Evolutionary conservation across 169 alveolate genomes (phyloP), one percentile per base, ranked within the genome.

Genomic region (Blepharisma undulans): DNA sequence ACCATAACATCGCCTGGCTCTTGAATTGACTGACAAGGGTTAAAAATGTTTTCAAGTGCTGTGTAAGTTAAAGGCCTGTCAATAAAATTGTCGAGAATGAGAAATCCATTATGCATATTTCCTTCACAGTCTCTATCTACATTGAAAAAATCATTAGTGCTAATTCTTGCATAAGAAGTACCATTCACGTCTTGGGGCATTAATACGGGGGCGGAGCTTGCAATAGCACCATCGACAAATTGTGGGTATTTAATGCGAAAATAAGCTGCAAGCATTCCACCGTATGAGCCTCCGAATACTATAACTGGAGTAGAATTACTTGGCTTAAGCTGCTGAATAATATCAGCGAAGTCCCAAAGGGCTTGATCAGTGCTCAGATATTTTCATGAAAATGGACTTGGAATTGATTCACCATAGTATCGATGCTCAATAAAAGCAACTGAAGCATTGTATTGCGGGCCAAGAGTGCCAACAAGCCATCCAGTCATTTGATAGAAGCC

Each of bases 241-340:
- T 93, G 95, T 21, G 96, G 95, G 81, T 94, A 96, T 34, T 88
- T 92, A 32, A 92, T 77, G 87, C 96, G 94, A 81, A 96, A 92
- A 96, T 96, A 96, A 71, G 98, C 98, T n/a, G 96, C 82, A 18
- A 96, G 87, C 22, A 96, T 96, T 18, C 97, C 98, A 61, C 96
- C 97, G 78, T 96, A 96, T 59, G 94, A 80, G n/a, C 98, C 98
- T 76, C 98, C 98, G 71, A 94, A 91, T 12, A 90, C 91, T 72
- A 96, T 88, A 78, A 94, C 88, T 27, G 89, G 92, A 33, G 79
- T 88, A 21, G 82, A 89, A 72, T 86, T 89, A 21, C 72, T 66
- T 61, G 29, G 84, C 30, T 82, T 82, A 6, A 82, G 60, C 72
- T 27, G 59, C 66, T 19, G 25, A 14, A 72, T 86, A 48, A 86